Evolutionary conservation across 2,329 filamentous ascomycete species (phyloP).

Genomic region (Ambrosiella beaveri): DNA sequence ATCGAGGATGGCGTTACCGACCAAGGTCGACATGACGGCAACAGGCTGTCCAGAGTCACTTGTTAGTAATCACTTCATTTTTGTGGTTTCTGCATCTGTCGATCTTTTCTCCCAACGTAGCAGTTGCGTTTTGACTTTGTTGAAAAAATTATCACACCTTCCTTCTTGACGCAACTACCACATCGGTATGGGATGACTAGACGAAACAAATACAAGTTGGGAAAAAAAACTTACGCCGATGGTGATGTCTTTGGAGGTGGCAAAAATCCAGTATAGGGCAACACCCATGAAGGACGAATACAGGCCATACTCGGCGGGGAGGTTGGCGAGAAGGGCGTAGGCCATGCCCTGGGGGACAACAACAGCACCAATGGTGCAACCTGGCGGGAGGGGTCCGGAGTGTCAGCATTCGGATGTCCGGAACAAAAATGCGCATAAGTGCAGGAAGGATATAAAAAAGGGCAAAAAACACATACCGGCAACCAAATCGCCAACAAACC

Average conservation of each 20-base stretch:
- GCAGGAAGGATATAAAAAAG: background rate
- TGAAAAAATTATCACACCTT: background rate
- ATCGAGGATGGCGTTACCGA: conserved; percentile 61
- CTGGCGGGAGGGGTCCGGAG: background rate
- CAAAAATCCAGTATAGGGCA: conserved; percentile 91
- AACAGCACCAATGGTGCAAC: conserved; percentile 24
- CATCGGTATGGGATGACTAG: background rate
- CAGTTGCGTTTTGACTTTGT: background rate
- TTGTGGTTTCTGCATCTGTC: background rate
- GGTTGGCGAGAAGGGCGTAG: conserved; percentile 31
- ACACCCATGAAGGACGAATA: conserved; percentile 88
- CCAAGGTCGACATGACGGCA: conserved; percentile 83
- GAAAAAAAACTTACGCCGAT: conserved; percentile 38
- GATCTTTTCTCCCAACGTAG: background rate
- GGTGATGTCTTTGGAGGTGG: conserved; percentile 95
- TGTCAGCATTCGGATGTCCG: background rate
- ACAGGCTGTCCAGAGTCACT: conserved; percentile 47
- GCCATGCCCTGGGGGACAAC: conserved; percentile 39
- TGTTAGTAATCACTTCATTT: background rate
- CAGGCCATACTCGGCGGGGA: conserved; percentile 32
- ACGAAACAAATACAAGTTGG: background rate
- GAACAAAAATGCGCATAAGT: background rate
- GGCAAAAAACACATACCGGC: conserved; percentile 32
- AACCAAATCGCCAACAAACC: conserved; percentile 76
- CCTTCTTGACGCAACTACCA: background rate